Conservation (phyloP, 2,329 filamentous ascomycete genomes). For the Epichloe coenophiala region DNA sequence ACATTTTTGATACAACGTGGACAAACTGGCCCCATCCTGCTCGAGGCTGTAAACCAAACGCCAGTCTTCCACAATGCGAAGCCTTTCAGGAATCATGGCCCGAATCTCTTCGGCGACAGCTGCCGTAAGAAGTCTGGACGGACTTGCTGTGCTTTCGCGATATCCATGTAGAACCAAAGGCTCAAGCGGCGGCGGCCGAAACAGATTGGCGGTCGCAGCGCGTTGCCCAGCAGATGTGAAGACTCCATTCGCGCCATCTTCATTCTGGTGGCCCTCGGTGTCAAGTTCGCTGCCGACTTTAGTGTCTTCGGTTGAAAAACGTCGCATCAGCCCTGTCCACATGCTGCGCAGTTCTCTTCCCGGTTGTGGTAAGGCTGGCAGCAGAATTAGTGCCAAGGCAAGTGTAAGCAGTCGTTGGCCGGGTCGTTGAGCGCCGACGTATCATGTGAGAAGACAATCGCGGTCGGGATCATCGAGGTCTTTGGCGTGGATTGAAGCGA, state of each 20-base stretch:
- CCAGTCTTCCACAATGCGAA: conserved; percentile 85
- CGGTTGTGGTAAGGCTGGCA: not conserved
- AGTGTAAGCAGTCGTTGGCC: not conserved
- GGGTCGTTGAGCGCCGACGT: not conserved
- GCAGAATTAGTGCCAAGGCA: not conserved
- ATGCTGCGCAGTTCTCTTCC: conserved; percentile 21
- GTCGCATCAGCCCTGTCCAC: conserved; percentile 52
- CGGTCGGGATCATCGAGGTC: not conserved
- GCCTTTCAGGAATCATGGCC: conserved; percentile 69
- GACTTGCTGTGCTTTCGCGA: conserved; percentile 40
- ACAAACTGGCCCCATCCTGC: conserved; percentile 77
- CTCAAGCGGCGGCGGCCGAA: conserved; percentile 79
- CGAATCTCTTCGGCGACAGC: conserved; percentile 86
- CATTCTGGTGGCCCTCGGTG: conserved; percentile 10
- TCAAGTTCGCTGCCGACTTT: conserved; percentile 17
- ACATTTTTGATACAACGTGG: conserved; percentile 73
- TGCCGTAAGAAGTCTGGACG: conserved; percentile 53
- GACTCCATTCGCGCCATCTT: conserved; percentile 41
- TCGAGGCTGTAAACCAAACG: conserved; percentile 77
- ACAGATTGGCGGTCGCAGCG: conserved; percentile 45
- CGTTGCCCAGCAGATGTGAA: conserved; percentile 41
- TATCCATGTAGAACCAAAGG: conserved; percentile 61
- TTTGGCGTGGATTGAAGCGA: not conserved
- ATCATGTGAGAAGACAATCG: not conserved
- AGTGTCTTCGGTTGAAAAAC: conserved; percentile 41